These are phyloP conservation scores for Beauveria brongniartii DNA, from an alignment of 2,329 filamentous ascomycete species.

Conservation along the genomic window DNA sequence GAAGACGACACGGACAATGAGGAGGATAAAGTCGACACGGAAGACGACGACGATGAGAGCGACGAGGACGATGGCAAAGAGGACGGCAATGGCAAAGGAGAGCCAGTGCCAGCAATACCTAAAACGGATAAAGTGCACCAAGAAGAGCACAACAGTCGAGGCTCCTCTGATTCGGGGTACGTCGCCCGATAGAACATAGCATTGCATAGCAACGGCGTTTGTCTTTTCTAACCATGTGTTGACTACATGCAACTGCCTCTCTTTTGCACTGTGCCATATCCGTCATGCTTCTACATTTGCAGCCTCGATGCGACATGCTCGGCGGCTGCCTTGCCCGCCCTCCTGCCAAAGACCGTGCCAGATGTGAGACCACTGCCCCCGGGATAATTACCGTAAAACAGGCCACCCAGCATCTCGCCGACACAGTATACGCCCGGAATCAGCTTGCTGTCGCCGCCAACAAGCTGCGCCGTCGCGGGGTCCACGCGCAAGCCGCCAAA, in stretches of 20 bases:
- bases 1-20: constrained; percentile 16
- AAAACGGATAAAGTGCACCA: constrained; percentile 12
- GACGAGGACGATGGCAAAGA: background rate
- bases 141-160: background rate
- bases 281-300: background rate
- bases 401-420: constrained; percentile 58
- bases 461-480: constrained; percentile 43
- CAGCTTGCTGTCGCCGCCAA: constrained; percentile 34
- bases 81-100: constrained; percentile 13
- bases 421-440: constrained; percentile 51
- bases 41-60: constrained; percentile 10
- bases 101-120: constrained; percentile 4
- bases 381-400: constrained; percentile 57
- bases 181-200: background rate
- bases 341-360: constrained; percentile 43
- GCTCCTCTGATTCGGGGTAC: constrained; percentile 3
- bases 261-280: no score
- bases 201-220: constrained; percentile 1
- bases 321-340: constrained; percentile 30
- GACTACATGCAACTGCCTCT: background rate
- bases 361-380: constrained; percentile 55
- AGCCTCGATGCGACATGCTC: background rate
- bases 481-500: constrained; percentile 56
- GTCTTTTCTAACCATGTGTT: background rate
- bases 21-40: constrained; percentile 13